Evolutionary conservation across 805 yeast genomes (phyloP), one percentile per base, ranked within the genome.

Genomic region (Saccharomycopsis sp.): DNA sequence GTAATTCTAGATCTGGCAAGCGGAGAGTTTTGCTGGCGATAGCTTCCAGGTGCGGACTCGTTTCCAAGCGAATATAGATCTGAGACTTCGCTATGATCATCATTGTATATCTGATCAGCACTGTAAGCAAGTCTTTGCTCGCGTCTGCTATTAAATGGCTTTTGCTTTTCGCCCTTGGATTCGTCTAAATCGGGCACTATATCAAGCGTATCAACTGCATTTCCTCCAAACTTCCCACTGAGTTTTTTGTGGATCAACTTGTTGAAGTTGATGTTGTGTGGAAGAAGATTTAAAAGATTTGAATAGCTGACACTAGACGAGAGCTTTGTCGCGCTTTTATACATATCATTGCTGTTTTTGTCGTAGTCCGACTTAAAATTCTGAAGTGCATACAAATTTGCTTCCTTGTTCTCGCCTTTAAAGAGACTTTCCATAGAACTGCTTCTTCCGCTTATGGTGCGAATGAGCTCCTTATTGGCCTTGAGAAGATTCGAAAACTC

Each of bases 181-280:
- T 29, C 38, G 12, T 29, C 38, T 12, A 29, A 29, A 12, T 29
- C 38, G 5, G 38, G 12, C 38, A 29, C 38, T 12, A 29, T 12
- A 12, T 29, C 38, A 29, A 29, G 38, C 38, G 38, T 29, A 12
- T n/a, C n/a, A n/a, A n/a, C n/a, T n/a, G n/a, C n/a, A n/a, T n/a
- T n/a, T n/a, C 38, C 20, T 19, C 49, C 49, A 19, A 44, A 44
- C 22, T 44, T 44, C 20, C 49, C 49, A 44, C 49, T 44, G 22
- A 44, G 22, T 44, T 44, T 53, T 47, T 44, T 56, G 22, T 56
- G 35, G 3, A 56, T 56, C 14, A 56, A 35, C 49, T 53, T 52
- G 41, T 55, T 55, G 24, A 55, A 55, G 44, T 56, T 56, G 3
- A 56, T 52, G 25, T 56, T 56, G 25, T 53, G 41, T 12, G 59